These are phyloP conservation scores for Aspergillus unguis DNA, from an alignment of 2,329 filamentous ascomycete species.

Conservation along the genomic window DNA sequence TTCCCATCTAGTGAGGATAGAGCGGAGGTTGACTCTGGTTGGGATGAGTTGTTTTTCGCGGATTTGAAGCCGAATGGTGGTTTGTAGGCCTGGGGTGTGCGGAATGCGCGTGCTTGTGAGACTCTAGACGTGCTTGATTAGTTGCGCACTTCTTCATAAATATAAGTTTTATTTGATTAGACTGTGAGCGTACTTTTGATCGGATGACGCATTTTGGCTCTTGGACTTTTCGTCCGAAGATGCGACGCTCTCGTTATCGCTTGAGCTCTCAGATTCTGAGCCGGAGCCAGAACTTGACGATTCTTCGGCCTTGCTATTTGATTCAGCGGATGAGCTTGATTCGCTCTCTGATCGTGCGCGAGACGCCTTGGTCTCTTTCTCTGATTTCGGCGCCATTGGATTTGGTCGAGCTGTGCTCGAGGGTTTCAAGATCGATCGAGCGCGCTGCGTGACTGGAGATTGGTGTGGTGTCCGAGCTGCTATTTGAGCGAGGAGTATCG, in stretches of 20 bases:
- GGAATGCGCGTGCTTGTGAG: conserved; percentile 12
- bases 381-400: conserved; percentile 26
- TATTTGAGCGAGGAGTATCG: too few species aligned
- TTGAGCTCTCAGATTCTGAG: conserved; percentile 10
- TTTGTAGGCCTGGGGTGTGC: conserved; percentile 38
- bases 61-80: conserved; percentile 44
- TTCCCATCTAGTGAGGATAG: conserved; percentile 43
- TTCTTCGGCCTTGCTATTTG: conserved; percentile 4
- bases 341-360: conserved; percentile 14
- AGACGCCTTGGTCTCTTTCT: conserved; percentile 20
- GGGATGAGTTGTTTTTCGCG: conserved; percentile 32
- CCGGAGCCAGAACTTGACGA: conserved; percentile 13
- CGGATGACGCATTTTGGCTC: neutral
- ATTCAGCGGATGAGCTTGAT: conserved; percentile 13
- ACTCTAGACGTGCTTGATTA: conserved; percentile 4
- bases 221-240: conserved; percentile 8
- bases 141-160: too few species aligned
- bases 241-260: conserved; percentile 14
- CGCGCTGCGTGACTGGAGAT: neutral
- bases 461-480: too few species aligned
- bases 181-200: conserved; percentile 4
- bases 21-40: conserved; percentile 31
- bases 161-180: too few species aligned
- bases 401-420: neutral
- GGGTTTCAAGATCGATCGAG: neutral